A percentile compares a stretch with the other conserved stretches of the same genome.
These are phyloP conservation scores for Cicer bijugum DNA, from an alignment of 306 rosid species.

Conservation along the genomic window DNA sequence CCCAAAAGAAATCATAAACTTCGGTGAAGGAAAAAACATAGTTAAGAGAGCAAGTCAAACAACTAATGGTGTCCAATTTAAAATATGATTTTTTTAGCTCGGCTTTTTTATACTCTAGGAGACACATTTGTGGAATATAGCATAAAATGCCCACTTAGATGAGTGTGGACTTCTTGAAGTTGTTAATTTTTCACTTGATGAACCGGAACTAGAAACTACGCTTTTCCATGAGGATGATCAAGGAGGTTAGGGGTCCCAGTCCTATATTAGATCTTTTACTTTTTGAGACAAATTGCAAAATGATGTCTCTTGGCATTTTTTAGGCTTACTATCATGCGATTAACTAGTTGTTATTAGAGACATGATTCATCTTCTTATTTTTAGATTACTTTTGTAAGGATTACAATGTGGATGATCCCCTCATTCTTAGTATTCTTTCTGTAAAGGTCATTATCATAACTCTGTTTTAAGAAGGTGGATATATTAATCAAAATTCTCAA, in stretches of 20 bases:
- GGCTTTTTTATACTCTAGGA: too few species aligned
- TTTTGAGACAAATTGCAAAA: neutral
- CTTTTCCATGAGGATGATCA: too few species aligned
- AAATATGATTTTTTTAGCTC: too few species aligned
- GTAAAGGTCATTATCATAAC: neutral
- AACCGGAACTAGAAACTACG: too few species aligned
- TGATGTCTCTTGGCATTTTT: neutral
- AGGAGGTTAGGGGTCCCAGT: too few species aligned
- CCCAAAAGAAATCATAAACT: neutral
- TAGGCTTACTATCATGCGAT: neutral
- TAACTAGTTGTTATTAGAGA: neutral
- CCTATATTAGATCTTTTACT: neutral
- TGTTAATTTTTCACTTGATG: too few species aligned
- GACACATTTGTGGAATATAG: too few species aligned
- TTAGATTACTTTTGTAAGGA: neutral
- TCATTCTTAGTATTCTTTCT: neutral
- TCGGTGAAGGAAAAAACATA: neutral
- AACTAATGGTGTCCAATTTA: neutral
- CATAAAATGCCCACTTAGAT: too few species aligned
- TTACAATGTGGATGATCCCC: neutral
- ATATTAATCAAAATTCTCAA: neutral
- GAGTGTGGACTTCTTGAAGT: too few species aligned
- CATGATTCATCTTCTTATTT: neutral
- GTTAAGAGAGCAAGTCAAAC: neutral
- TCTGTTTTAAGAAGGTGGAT: neutral